Evolutionary conservation across 495 filamentous ascomycete species (phyloP), one percentile per base, ranked within the genome.

Genomic region (Parachaetomium inaequale): DNA sequence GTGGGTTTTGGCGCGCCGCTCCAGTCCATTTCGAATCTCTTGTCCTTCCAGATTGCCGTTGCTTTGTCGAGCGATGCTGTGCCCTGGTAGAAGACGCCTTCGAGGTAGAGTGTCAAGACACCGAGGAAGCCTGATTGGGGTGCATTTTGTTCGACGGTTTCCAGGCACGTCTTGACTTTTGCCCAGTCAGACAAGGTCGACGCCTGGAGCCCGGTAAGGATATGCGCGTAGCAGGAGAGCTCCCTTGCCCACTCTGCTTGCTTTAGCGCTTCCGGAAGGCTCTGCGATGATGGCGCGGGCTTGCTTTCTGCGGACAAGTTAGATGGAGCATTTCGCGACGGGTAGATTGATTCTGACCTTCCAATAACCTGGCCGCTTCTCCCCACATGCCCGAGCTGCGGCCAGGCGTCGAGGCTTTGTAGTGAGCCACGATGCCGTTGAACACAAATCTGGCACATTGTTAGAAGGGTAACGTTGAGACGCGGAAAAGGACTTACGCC

Each of bases 11-110:
- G 75, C 46, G 68, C 74, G 61, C 68, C 81, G 57, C 66, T 74
- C 19, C 68, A 69, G 31, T 78, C 70, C 19, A 87, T 79, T 7
- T 69, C 71, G 60, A 96, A 83, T 38, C 76, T 70, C 11, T 76
- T 71, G 43, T 85, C 82, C 68, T 85, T 78, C 76, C 87, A 97
- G 19, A 87, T 79, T 14, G 74, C 66, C 29, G 91, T 76, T 4
- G 94, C 93, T 0, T 74, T 67, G 21, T 81, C 76, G 11, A 93
- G 76, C 46, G 89, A 78, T 23, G 92, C 92, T 4, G 81, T 88
- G 29, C 88, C 91, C 72, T 99, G 95, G 45, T 84, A 76, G 65
- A 92, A 88, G 31, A 88, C 83, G 2, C 88, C 94, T 7, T 79
- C 70, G 8, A 96, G 86, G 71, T 97, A 98, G 1, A 76, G 77